phyloP scores from a whole-genome alignment of 2,329 filamentous ascomycete species.

The Monilinia fructigena region DNA sequence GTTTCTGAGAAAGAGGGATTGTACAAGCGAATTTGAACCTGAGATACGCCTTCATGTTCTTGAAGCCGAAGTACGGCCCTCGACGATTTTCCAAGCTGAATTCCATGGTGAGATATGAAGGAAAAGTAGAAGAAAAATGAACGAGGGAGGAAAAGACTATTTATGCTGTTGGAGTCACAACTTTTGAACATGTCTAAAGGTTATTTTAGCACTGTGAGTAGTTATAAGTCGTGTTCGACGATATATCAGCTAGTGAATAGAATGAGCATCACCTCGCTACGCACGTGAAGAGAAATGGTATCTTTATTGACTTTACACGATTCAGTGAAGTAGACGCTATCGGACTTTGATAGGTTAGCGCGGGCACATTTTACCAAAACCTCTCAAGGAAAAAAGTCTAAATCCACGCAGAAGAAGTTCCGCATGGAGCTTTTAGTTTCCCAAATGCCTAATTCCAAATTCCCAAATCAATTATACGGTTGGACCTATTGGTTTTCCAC shows the following conservation, averaged over 20 bases:
- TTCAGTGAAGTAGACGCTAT: not conserved
- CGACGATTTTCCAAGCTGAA: no score
- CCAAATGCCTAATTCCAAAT: not conserved
- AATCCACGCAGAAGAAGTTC: not conserved
- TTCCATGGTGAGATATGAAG: no score
- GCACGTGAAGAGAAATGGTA: not conserved
- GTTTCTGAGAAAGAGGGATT: no score
- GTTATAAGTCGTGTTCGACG: not conserved
- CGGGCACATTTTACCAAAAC: not conserved
- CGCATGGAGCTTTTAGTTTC: not conserved
- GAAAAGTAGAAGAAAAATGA: no score
- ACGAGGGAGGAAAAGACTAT: no score
- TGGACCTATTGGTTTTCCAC: conserved; percentile 44
- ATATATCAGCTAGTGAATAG: not conserved
- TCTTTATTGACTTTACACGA: not conserved
- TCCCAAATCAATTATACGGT: not conserved
- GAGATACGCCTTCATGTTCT: no score
- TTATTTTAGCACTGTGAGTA: no score
- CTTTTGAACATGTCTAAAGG: no score
- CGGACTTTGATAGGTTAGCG: not conserved
- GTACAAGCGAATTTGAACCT: no score
- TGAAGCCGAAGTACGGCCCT: no score
- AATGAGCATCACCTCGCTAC: not conserved
- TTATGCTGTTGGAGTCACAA: no score
- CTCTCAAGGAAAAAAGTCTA: not conserved